phyloP scores from a whole-genome alignment of 768 basidiomycete species.

The Cystofilobasidium capitatum region DNA sequence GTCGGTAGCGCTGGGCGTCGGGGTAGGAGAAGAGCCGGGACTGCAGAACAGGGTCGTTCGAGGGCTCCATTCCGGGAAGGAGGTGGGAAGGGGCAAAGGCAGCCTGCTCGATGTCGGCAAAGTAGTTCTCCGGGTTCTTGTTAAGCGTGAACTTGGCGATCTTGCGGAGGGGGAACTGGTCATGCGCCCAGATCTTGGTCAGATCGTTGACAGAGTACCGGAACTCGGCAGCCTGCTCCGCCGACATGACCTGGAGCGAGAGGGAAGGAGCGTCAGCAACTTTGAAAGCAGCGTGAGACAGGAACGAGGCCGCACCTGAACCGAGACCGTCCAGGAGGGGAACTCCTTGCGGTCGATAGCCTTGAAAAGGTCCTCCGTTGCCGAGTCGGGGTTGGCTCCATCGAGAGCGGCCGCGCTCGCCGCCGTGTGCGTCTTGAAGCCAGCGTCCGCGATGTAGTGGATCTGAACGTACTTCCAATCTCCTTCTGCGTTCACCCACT shows the following conservation, averaged over 20 bases:
- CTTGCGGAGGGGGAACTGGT: slow-evolving; percentile 40
- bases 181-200: slow-evolving; percentile 53
- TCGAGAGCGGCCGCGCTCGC: slow-evolving; percentile 57
- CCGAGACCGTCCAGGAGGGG: slow-evolving; percentile 37
- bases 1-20: slow-evolving; percentile 40
- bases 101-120: slow-evolving; percentile 44
- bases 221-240: slow-evolving; percentile 80
- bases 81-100: slow-evolving; percentile 85
- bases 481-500: slow-evolving; percentile 37
- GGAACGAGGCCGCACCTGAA: slow-evolving; percentile 26
- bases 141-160: slow-evolving; percentile 43
- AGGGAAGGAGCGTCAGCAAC: slow-evolving; percentile 19
- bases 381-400: slow-evolving; percentile 49
- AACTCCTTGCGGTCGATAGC: slow-evolving; percentile 42
- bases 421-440: slow-evolving; percentile 56
- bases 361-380: slow-evolving; percentile 42
- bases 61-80: slow-evolving; percentile 78
- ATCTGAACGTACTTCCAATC: slow-evolving; percentile 40
- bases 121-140: slow-evolving; percentile 43
- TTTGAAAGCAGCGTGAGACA: not conserved
- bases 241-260: slow-evolving; percentile 77
- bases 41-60: slow-evolving; percentile 85
- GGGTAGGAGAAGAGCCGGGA: slow-evolving; percentile 88
- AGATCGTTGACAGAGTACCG: slow-evolving; percentile 75
- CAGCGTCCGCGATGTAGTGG: slow-evolving; percentile 40